Evolutionary conservation across 495 filamentous ascomycete genomes (phyloP), one percentile per base, ranked within the genome.

Genomic region (Hypoxylon fragiforme): DNA sequence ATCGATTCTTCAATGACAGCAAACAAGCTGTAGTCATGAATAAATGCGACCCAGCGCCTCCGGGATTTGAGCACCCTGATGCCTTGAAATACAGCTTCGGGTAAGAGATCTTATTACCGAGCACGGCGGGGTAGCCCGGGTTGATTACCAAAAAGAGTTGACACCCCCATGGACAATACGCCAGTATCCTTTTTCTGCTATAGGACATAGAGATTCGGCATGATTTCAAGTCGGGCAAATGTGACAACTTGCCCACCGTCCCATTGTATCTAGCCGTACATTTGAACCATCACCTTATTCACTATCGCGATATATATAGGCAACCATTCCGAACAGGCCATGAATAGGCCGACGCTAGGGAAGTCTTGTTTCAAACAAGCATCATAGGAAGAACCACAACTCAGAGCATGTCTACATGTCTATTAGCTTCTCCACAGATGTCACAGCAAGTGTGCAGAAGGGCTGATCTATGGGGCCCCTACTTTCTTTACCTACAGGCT

Each of bases 1-100:
- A 7, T 6, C 21, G 21, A 28, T 31, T 41, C 44, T n/a, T 38
- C 26, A 36, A 43, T 18, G 2, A 22, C 24, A 22, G 15, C 3
- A 14, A 44, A 38, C 28, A 18, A 8, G 9, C 7, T 21, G 9
- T 11, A 34, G 26, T 37, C 47, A 60, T 54, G 50, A 37, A 13
- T 34, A 4, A 28, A 24, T 44, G 19, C 31, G 39, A 34, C 39
- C 47, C 31, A 48, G 55, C 42, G 48, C 43, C 18, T 15, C 48
- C 30, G 47, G 13, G 20, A 11, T 32, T n/a, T 34, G 35, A 31
- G 31, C 40, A 43, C 40, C 36, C 37, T 58, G 47, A 48, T 58
- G 48, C 35, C 48, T 43, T 26, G 35, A n/a, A 22, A 44, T 16
- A 13, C 36, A 36, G 18, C 36, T 8, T 15, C 2, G 12, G 15